Conservation (phyloP, 352 stramenopile species). For the Phytophthora fragariae region DNA sequence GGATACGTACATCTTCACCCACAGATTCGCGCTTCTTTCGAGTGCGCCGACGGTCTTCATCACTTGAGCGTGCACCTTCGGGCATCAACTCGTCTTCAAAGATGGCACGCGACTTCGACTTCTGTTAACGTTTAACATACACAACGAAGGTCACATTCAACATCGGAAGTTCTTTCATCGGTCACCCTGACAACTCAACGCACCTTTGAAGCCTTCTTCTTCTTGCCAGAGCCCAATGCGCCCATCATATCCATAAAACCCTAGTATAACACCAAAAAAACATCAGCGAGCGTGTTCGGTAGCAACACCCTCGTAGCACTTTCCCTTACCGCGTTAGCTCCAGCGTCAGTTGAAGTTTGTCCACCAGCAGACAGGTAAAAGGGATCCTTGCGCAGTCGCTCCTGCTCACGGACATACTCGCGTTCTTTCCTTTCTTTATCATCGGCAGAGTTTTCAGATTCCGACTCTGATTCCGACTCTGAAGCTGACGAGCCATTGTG, state of each 20-base stretch:
- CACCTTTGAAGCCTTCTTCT: slow-evolving; percentile 76
- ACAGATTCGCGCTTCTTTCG: slow-evolving; percentile 57
- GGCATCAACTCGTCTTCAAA: slow-evolving; percentile 85
- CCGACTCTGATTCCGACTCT: slow-evolving; percentile 38
- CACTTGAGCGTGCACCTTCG: slow-evolving; percentile 72
- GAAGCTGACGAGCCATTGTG: slow-evolving; percentile 40
- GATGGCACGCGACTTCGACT: slow-evolving; percentile 62
- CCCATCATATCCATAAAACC: slow-evolving; percentile 87
- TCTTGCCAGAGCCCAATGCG: slow-evolving; percentile 70
- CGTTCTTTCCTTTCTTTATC: slow-evolving; percentile 52
- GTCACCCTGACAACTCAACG: neutral
- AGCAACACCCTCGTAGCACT: neutral
- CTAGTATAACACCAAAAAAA: slow-evolving; percentile 27
- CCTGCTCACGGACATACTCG: slow-evolving; percentile 61
- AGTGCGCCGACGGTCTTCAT: slow-evolving; percentile 64
- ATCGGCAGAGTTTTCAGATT: slow-evolving; percentile 50
- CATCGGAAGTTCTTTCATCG: too few relatives aligned
- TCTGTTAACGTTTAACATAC: slow-evolving; percentile 17
- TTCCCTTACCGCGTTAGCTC: slow-evolving; percentile 39
- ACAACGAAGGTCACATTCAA: neutral
- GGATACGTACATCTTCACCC: slow-evolving; percentile 46
- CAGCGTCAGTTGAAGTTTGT: slow-evolving; percentile 42
- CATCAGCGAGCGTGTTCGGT: slow-evolving; percentile 8
- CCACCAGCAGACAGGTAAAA: slow-evolving; percentile 75
- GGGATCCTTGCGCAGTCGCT: slow-evolving; percentile 75